Base-by-base conservation (phyloP, 148 eudicot genomes). In the Spergularia bocconei region DNA sequence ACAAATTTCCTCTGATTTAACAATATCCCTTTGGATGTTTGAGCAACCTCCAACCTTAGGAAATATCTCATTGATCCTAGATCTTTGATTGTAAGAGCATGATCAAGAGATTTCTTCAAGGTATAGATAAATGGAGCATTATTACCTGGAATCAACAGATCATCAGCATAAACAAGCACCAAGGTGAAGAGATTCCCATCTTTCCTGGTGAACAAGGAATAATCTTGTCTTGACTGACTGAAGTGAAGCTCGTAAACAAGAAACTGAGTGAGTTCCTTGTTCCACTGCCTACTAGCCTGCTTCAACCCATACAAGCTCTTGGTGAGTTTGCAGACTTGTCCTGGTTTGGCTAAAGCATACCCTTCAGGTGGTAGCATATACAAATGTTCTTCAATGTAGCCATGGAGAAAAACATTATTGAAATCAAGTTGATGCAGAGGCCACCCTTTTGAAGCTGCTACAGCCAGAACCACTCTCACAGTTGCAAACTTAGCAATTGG, bases 151-250 rank as follows among this genome's bases (percentile, higher is more conserved):
- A 71, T 16, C 1, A 71, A 11, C 0, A 70, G 13, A n/a, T 53
- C 73, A 53, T 70, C 61, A 2, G 53, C 73, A 70, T 70, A 70
- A 0, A 70, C 73, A 19, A 53, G 19, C 2, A 51, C 17, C 44
- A 41, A 7, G 21, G 13, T 7, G 4, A 70, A 8, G 25, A 33
- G 11, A 7, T 4, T 1, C 0, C 59, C 60, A 10, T 16, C 1
- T 4, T 1, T 4, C 9, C 2, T 13, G 9, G 39, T 70, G 13
- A 70, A 70, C 16, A 53, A 1, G 13, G 59, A 51, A 52, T 53
- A 70, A 0, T 70, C 73, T 12, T 70, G 41, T 21, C 25, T 25
- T 1, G 61, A 70, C 3, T 70, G 73, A 13, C 4, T 21, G 23
- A 70, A 70, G 3, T 59, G 44, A 3, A 70, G 2, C 8, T 5